Base-by-base conservation (phyloP, 306 rosid genomes). In the Cercis canadensis region DNA sequence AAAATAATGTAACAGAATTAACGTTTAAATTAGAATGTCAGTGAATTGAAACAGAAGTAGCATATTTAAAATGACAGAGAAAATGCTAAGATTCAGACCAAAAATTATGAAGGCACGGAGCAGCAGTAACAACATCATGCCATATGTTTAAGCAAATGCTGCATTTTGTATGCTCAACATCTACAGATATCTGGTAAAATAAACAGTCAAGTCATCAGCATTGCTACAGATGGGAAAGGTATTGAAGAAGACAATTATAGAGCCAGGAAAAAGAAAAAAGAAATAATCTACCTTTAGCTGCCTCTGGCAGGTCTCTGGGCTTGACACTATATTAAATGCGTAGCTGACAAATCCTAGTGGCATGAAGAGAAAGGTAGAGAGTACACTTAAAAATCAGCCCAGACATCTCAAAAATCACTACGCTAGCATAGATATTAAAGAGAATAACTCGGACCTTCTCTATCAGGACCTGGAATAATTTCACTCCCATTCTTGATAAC, bases 21-120 rank as follows among this genome's bases (percentile, higher is more conserved):
- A 24, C 29, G 29, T 1, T 24, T 24, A 24, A 24, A 24, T 24
- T 24, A 24, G 29, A 24, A 24, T 24, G 29, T 24, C 3, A 18
- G 43, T 46, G 44, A 66, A 75, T 57, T 65, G 59, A 73, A 75
- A 71, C 45, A 62, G 72, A 64, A 18, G 19, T 12, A 24, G 24
- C 63, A 34, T 54, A 54, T 62, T 50, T 34, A 37, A 31, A 51
- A 34, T 19, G 65, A 10, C 33, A 41, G 15, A 21, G 10, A 29
- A 73, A 36, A 62, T 52, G 58, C 19, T 18, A 74, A 65, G 45
- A 24, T 52, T 62, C 84, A 83, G 68, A 88, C 97, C 97, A 93
- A 80, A 93, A 93, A 80, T 88, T 93, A 74, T 90, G 97, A 58
- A 88, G 85, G 84, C 98, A 93, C 69, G 98, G 98, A 70, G 98